Conservation (phyloP, 225 moss, liverwort and hornwort genomes). For the Takakia lepidozioides region DNA sequence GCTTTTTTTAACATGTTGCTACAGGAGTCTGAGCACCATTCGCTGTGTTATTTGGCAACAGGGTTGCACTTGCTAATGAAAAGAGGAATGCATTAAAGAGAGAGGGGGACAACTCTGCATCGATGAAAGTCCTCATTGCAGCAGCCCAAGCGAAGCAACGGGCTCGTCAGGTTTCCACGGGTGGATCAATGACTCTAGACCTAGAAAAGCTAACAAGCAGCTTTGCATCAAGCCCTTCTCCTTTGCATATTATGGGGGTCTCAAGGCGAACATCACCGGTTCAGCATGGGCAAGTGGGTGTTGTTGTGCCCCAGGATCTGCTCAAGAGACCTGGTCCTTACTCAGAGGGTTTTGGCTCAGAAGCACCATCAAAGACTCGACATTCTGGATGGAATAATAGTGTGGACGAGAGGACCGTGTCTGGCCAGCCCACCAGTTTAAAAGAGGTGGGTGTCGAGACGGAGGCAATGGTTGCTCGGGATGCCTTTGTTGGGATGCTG, state of each 20-base stretch:
- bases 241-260: conserved; percentile 62
- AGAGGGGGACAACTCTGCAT: conserved; percentile 73
- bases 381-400: conserved; percentile 45
- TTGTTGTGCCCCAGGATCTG: conserved; percentile 28
- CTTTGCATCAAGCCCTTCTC: conserved; percentile 79
- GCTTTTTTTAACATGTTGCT: too few species aligned
- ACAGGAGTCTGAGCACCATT: too few species aligned
- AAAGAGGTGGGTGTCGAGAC: conserved; percentile 46
- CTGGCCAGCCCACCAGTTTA: conserved; percentile 9
- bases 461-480: conserved; percentile 86
- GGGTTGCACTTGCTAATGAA: conserved; percentile 94
- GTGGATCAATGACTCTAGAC: conserved; percentile 40
- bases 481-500: conserved; percentile 94
- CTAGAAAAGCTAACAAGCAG: conserved; percentile 53
- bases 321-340: conserved; percentile 21
- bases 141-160: conserved; percentile 95
- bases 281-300: conserved; percentile 21
- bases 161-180: conserved; percentile 49
- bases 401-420: conserved; percentile 43
- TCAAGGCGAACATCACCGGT: conserved; percentile 72
- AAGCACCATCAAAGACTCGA: conserved; percentile 15
- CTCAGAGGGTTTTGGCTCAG: conserved; percentile 18
- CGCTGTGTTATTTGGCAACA: conserved; percentile 29
- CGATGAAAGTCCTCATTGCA: conserved; percentile 97
- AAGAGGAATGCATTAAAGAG: conserved; percentile 78